These are phyloP conservation scores for Thalassiosira hispida DNA, from an alignment of 352 stramenopile genomes.

Conservation along the genomic window DNA sequence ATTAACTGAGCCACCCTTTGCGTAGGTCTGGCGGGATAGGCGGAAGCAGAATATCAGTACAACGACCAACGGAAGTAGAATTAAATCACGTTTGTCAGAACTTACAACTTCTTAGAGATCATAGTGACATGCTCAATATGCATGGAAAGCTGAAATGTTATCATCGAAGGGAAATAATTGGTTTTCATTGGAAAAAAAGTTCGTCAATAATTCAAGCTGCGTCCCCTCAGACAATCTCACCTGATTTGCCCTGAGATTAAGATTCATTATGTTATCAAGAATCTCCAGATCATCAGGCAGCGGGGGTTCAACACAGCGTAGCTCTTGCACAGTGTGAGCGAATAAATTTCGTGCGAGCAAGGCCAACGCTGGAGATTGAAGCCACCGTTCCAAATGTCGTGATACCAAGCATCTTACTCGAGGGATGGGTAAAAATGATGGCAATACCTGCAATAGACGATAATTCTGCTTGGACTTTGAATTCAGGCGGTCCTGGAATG, in stretches of 20 bases:
- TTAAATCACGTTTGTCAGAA: not conserved
- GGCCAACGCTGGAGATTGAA: constrained; percentile 72
- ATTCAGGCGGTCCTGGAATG: constrained; percentile 64
- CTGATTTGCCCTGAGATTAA: constrained; percentile 77
- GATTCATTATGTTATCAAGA: constrained; percentile 70
- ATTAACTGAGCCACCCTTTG: constrained; percentile 59
- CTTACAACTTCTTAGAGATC: constrained; percentile 66
- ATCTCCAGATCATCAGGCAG: constrained; percentile 66
- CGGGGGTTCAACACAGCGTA: constrained; percentile 67
- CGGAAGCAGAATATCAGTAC: not conserved
- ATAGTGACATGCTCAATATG: constrained; percentile 77
- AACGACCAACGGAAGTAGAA: not conserved
- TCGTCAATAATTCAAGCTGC: not conserved
- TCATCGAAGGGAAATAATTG: not conserved
- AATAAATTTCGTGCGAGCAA: constrained; percentile 71
- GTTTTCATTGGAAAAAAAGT: too few relatives aligned
- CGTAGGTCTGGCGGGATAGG: constrained; percentile 34
- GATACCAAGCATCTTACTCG: constrained; percentile 61
- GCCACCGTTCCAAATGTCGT: constrained; percentile 71
- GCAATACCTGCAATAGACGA: constrained; percentile 64
- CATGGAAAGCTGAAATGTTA: constrained; percentile 18
- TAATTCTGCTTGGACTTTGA: constrained; percentile 80
- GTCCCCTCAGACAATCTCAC: constrained; percentile 8
- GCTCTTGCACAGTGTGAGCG: constrained; percentile 48
- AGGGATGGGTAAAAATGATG: constrained; percentile 63